These are phyloP conservation scores for Vigna angularis DNA, from an alignment of 306 rosid genomes.

Conservation along the genomic window DNA sequence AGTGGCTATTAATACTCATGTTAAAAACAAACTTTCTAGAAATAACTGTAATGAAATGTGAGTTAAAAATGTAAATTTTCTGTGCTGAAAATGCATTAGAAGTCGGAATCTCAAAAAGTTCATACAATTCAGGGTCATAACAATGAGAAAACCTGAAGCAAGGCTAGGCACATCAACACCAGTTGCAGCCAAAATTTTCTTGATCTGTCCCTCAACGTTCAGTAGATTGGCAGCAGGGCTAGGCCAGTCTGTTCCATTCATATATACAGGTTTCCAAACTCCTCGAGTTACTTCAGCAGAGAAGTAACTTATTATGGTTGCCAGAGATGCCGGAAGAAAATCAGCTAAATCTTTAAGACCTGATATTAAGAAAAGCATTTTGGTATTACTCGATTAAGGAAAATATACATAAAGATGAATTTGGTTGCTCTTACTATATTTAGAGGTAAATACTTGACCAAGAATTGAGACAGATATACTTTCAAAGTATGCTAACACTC, in stretches of 20 bases:
- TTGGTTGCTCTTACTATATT: slow-evolving; percentile 31
- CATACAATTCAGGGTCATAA: slow-evolving; percentile 24
- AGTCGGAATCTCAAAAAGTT: background rate
- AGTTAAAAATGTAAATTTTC: slow-evolving; percentile 7
- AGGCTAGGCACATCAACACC: slow-evolving; percentile 97
- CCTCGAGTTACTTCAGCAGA: slow-evolving; percentile 97
- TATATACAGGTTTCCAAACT: slow-evolving; percentile 90
- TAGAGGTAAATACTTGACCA: slow-evolving; percentile 6
- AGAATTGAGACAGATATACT: slow-evolving; percentile 22
- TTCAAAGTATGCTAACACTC: slow-evolving; percentile 17
- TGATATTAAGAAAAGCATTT: slow-evolving; percentile 49
- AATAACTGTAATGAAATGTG: background rate
- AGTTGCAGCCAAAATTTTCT: slow-evolving; percentile 90
- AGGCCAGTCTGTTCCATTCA: slow-evolving; percentile 99
- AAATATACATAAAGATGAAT: slow-evolving; percentile 30
- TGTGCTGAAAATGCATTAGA: slow-evolving; percentile 26
- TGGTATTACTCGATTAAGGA: slow-evolving; percentile 25
- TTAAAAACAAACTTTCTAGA: slow-evolving; percentile 12
- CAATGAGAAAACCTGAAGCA: slow-evolving; percentile 69
- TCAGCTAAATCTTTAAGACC: slow-evolving; percentile 98
- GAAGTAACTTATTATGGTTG: slow-evolving; percentile 94
- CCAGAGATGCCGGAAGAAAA: slow-evolving; percentile 97
- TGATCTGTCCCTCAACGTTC: slow-evolving; percentile 91
- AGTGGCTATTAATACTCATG: slow-evolving; percentile 14
- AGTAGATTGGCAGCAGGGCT: slow-evolving; percentile 92